A percentile compares a stretch with the other conserved stretches of the same genome.
Conservation (phyloP, 768 basidiomycete species). For the Auriscalpium microsporum region DNA sequence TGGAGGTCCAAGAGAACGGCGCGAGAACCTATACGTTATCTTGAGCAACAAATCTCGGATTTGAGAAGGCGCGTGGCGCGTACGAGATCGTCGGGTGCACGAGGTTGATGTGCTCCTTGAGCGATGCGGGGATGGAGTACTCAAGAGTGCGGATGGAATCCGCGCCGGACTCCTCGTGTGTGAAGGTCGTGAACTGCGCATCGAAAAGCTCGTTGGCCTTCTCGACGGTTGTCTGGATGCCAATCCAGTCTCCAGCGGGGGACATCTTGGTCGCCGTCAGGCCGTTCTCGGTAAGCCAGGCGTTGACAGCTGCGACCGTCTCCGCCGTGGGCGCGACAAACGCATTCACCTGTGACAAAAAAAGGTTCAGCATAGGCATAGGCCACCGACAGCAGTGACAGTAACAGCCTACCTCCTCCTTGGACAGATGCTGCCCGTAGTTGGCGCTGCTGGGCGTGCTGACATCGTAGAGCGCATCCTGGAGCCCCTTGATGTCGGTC, state of each 20-base stretch:
- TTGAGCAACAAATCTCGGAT: neutral
- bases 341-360: neutral
- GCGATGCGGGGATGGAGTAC: neutral
- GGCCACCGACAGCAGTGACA: no score
- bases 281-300: conserved; percentile 5
- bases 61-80: neutral
- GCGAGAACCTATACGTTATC: neutral
- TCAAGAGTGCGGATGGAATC: conserved; percentile 6
- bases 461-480: neutral
- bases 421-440: neutral
- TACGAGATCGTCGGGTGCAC: conserved; percentile 14
- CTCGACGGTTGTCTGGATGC: neutral
- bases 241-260: conserved; percentile 9
- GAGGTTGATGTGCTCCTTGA: conserved; percentile 10
- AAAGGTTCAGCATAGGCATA: no score
- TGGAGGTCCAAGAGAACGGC: neutral
- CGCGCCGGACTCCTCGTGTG: conserved; percentile 3
- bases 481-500: neutral
- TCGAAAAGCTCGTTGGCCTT: neutral
- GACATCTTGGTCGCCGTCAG: conserved; percentile 5
- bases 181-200: neutral
- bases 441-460: neutral
- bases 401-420: neutral
- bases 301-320: neutral
- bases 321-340: neutral